Evolutionary conservation across 306 rosid genomes (phyloP).

Genomic region (Senna tora): DNA sequence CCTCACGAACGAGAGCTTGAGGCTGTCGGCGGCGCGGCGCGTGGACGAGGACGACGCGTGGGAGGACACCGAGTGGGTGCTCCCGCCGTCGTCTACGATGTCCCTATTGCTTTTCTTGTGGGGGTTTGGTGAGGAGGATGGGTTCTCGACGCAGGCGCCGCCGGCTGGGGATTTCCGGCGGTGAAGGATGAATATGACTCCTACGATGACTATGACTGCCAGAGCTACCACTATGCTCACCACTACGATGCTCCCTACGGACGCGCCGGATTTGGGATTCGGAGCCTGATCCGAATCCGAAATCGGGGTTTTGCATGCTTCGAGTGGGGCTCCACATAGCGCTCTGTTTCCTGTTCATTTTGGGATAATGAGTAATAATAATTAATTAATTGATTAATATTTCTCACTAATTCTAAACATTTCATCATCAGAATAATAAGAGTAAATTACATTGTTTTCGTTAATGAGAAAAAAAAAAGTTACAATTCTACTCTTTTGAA

Average conservation of each 20-base stretch:
- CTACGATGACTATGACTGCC: conserved; percentile 49
- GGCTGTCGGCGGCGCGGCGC: conserved; percentile 40
- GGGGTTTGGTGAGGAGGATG: conserved; percentile 3
- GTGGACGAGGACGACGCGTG: background rate
- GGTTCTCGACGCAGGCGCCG: conserved; percentile 39
- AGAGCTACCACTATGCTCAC: conserved; percentile 44
- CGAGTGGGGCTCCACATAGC: conserved; percentile 76
- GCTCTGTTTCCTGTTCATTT: conserved; percentile 60
- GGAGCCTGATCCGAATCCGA: too few species aligned
- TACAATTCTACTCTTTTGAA: too few species aligned
- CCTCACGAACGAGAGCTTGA: conserved; percentile 67
- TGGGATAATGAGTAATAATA: too few species aligned
- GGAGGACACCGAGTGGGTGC: conserved; percentile 34
- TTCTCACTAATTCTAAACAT: too few species aligned
- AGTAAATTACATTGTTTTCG: too few species aligned
- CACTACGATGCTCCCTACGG: conserved; percentile 39
- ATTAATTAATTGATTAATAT: too few species aligned
- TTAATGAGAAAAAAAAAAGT: too few species aligned
- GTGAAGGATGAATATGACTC: conserved; percentile 45
- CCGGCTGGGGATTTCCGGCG: conserved; percentile 34
- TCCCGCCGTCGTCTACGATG: conserved; percentile 3
- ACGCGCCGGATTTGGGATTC: background rate
- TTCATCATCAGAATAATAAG: too few species aligned
- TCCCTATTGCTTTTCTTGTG: conserved; percentile 29
- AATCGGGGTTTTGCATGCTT: conserved; percentile 36